A percentile compares a stretch with the other conserved stretches of the same genome.
Conservation (phyloP, 768 basidiomycete species). For the Phallus indusiatus region DNA sequence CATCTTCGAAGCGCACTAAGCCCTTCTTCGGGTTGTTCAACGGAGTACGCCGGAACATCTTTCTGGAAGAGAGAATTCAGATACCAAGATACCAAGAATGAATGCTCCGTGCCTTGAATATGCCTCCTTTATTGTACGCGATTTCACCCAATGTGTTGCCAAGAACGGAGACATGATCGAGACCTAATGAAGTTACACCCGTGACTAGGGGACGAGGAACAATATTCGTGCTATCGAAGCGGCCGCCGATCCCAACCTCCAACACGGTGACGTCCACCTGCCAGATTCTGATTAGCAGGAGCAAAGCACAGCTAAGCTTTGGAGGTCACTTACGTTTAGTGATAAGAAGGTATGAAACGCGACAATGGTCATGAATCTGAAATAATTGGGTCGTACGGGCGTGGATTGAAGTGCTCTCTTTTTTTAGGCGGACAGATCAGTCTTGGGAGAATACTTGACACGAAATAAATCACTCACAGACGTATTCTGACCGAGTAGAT, state of each 20-base stretch:
- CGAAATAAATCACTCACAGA: conserved; percentile 34
- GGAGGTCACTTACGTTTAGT: conserved; percentile 36
- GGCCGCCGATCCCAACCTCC: conserved; percentile 94
- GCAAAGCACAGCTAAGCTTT: background rate
- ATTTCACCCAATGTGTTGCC: conserved; percentile 87
- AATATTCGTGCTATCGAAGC: conserved; percentile 91
- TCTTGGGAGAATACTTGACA: background rate
- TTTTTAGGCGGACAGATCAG: conserved; percentile 15
- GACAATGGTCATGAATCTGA: conserved; percentile 85
- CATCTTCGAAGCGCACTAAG: conserved; percentile 56
- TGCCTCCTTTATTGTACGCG: conserved; percentile 92
- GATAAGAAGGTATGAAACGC: conserved; percentile 85
- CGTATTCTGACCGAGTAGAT: conserved; percentile 56
- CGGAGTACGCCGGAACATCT: conserved; percentile 78
- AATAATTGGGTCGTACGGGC: conserved; percentile 80
- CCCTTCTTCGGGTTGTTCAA: conserved; percentile 63
- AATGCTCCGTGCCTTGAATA: conserved; percentile 63
- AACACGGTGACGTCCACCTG: conserved; percentile 82
- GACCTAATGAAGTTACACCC: conserved; percentile 81
- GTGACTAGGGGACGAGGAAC: conserved; percentile 87
- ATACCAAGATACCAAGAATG: background rate
- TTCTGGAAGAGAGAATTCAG: conserved; percentile 30
- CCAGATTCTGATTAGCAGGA: background rate
- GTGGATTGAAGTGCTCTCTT: conserved; percentile 44
- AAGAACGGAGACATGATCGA: conserved; percentile 83